Evolutionary conservation across 2,329 filamentous ascomycete genomes (phyloP).

Genomic region (Pseudocercospora pini-densiflorae): DNA sequence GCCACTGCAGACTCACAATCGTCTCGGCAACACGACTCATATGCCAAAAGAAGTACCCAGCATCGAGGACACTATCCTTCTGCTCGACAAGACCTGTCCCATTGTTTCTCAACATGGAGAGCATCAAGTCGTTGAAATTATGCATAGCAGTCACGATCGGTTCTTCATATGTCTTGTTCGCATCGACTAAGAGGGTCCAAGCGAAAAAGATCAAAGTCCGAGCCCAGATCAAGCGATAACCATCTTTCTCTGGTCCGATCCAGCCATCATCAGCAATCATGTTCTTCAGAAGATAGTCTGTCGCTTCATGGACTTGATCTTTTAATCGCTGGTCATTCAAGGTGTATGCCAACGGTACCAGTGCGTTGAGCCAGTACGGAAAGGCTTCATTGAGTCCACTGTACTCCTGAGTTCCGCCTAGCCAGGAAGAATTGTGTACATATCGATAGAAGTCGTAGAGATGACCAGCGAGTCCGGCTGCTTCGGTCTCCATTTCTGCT

Average conservation of each 20-base stretch:
- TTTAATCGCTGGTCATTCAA: conserved; percentile 56
- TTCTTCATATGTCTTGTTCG: conserved; percentile 48
- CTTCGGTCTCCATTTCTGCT: conserved; percentile 55
- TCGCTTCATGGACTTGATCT: conserved; percentile 51
- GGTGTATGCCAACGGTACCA: conserved; percentile 61
- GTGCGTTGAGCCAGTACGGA: conserved; percentile 63
- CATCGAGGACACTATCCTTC: conserved; percentile 47
- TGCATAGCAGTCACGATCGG: conserved; percentile 57
- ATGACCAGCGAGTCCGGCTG: conserved; percentile 59
- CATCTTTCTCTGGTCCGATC: conserved; percentile 58
- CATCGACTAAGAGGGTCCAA: conserved; percentile 56
- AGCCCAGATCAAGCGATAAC: conserved; percentile 57
- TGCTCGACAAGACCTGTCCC: conserved; percentile 56
- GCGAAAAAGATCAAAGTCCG: conserved; percentile 57
- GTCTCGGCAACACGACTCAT: conserved; percentile 49
- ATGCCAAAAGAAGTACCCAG: conserved; percentile 40
- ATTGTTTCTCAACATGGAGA: conserved; percentile 61
- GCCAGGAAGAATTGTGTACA: conserved; percentile 57
- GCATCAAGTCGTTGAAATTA: conserved; percentile 55
- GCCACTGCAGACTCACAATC: conserved; percentile 55
- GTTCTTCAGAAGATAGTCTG: conserved; percentile 53
- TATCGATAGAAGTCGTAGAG: conserved; percentile 60
- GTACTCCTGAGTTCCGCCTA: conserved; percentile 58
- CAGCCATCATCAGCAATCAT: conserved; percentile 59
- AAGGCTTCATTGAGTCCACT: conserved; percentile 58